Evolutionary conservation across 208 protist species (phyloP), one percentile per base, ranked within the genome.

Genomic region (Leishmania martiniquensis): DNA sequence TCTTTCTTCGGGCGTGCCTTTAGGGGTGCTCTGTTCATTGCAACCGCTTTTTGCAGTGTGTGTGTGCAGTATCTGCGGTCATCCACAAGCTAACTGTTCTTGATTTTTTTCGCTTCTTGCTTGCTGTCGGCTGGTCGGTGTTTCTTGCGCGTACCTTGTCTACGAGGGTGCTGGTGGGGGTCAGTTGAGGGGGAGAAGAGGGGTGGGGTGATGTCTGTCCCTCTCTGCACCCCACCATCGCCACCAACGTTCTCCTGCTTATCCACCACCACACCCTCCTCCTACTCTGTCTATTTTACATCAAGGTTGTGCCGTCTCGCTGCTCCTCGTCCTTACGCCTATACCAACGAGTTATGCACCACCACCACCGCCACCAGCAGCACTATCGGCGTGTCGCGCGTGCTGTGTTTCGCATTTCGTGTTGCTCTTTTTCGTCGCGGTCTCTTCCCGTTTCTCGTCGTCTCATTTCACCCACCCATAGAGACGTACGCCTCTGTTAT

Each of bases 1-100:
- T 12, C 45, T 13, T 13, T 17, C 52, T 51, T 44, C 25, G 12
- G 39, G 15, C 45, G 25, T 57, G 20, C 22, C 37, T 60, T 29
- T 55, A 32, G 9, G n/a, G 66, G 67, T 3, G 2, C 10, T 4
- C 70, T 44, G 70, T 17, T 52, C 34, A 62, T 47, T 60, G 29
- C 47, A 44, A 47, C 37, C 37, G 13, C n/a, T 57, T 17, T 39
- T 49, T 45, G 63, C 34, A 49, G 34, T 45, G 32, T 68, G 51
- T 73, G 37, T 68, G 51, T 75, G 39, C 55, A 63, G 54, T 67
- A 37, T 52, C 29, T 34, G 34, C n/a, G 12, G 52, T 68, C 25
- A 39, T 22, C 51, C 47, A 66, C 72, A 76, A 2, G 25, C 55
- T 1, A 5, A 1, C 32, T 66, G 42, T 13, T 39, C 25, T 13